These are phyloP conservation scores for Spathaspora sp. DNA, from an alignment of 805 yeast species.

Conservation along the genomic window DNA sequence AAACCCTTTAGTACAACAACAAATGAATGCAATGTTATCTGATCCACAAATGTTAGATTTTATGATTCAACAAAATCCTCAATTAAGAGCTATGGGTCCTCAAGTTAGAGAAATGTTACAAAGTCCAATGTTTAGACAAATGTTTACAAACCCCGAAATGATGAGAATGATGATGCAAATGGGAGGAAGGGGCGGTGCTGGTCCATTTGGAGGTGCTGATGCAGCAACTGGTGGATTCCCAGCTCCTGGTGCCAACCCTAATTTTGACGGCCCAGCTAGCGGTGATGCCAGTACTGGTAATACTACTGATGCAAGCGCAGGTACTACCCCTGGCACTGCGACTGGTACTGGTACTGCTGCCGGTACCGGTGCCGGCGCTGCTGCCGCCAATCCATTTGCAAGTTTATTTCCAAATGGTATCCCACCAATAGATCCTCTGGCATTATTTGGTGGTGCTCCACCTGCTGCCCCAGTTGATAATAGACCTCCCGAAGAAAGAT, in stretches of 20 bases:
- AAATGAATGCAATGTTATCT: slow-evolving; percentile 75
- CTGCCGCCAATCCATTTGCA: slow-evolving; percentile 37
- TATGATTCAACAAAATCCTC: slow-evolving; percentile 80
- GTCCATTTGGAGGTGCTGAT: slow-evolving; percentile 24
- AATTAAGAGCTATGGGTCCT: slow-evolving; percentile 82
- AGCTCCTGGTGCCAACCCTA: slow-evolving; percentile 39
- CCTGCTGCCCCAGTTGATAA: slow-evolving; percentile 31
- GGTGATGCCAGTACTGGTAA: slow-evolving; percentile 6
- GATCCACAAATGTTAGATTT: slow-evolving; percentile 88
- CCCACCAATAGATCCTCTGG: slow-evolving; percentile 51
- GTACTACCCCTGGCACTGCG: slow-evolving; percentile 8
- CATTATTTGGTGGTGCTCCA: slow-evolving; percentile 32
- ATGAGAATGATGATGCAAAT: slow-evolving; percentile 79
- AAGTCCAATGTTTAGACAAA: slow-evolving; percentile 74
- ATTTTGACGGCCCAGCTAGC: slow-evolving; percentile 17
- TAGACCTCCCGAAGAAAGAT: slow-evolving; percentile 45
- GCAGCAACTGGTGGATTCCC: slow-evolving; percentile 23
- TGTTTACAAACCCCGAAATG: slow-evolving; percentile 73
- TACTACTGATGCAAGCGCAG: slow-evolving; percentile 7
- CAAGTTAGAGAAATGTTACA: slow-evolving; percentile 83
- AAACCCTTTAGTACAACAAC: slow-evolving; percentile 76
- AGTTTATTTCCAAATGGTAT: slow-evolving; percentile 33
- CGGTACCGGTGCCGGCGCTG: slow-evolving; percentile 9
- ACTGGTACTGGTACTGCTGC: slow-evolving; percentile 9
- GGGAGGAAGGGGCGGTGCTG: slow-evolving; percentile 51